Evolutionary conservation across 371 early-diverging fungal genomes (phyloP), one percentile per base, ranked within the genome.

Genomic region (Nematocida minor): DNA sequence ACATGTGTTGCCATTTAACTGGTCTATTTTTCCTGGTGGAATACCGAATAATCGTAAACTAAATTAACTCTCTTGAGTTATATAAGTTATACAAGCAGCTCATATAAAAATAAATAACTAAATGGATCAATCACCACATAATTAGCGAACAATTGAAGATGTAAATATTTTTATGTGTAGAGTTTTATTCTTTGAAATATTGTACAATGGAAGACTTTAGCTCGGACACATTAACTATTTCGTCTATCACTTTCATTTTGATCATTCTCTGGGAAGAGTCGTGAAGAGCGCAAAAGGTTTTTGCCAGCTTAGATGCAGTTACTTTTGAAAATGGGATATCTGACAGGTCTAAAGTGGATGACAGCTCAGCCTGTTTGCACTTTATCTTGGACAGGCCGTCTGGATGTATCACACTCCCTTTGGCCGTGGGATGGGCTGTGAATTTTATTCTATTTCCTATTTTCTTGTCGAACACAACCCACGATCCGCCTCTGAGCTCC

Each of bases 341-440:
- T 34, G 57, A 60, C 18, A 22, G 4, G 40, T 48, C 41, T 18
- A 79, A 51, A 18, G 49, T 71, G 31, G 22, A 4, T 11, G 57
- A 11, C 16, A 57, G 36, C 48, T 79, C 71, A 7, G 38, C 34
- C 31, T 67, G 29, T 53, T 96, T 91, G 90, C 90, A 95, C 88
- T 97, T 97, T 88, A 97, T 94, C 81, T 92, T 93, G n/a, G 94
- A 92, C 68, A 96, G 90, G 81, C 96, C 97, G 77, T 94, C 92
- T 41, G 97, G 95, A 85, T 97, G 96, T 6, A 97, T 85, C 2
- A 96, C 94, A 83, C 95, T 94, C 69, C 94, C 96, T 57, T 93
- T 89, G 3, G 94, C 88, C 48, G 90, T 87, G 51, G 85, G 86
- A 83, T 94, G 94, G 20, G 94, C 94, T 81, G 94, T 93, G 93